These are phyloP conservation scores for Penicillium sp. DNA, from an alignment of 2,329 filamentous ascomycete species.

Conservation along the genomic window DNA sequence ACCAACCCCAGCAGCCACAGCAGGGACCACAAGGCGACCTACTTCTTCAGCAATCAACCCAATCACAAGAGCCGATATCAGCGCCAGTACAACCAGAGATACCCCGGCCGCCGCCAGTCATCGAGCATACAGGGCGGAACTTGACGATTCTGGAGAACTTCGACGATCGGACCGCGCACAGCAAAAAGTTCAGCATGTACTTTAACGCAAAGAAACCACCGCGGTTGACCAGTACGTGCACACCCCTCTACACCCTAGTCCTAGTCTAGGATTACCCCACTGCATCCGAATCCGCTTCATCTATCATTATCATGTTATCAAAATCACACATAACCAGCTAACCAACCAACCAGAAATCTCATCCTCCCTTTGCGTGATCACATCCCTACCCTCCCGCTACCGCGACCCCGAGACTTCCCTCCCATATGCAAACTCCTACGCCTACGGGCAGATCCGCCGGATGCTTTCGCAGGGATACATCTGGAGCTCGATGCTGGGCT, in stretches of 20 bases:
- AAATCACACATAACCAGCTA: not conserved
- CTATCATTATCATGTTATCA: not conserved
- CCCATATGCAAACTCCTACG: slow-evolving; percentile 77
- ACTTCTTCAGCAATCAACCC: slow-evolving; percentile 10
- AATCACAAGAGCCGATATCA: slow-evolving; percentile 24
- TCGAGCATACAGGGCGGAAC: slow-evolving; percentile 61
- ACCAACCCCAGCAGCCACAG: not conserved
- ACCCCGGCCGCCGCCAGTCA: slow-evolving; percentile 43
- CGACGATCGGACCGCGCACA: slow-evolving; percentile 60
- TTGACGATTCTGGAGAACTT: slow-evolving; percentile 66
- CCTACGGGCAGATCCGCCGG: slow-evolving; percentile 78
- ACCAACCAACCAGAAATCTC: slow-evolving; percentile 48
- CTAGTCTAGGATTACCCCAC: not conserved
- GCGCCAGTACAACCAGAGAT: slow-evolving; percentile 34
- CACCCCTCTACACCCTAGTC: not conserved
- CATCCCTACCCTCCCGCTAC: slow-evolving; percentile 79
- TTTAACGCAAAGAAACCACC: slow-evolving; percentile 59
- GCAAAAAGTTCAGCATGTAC: slow-evolving; percentile 61
- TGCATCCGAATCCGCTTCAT: no score
- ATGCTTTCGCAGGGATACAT: slow-evolving; percentile 74
- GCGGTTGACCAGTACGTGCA: slow-evolving; percentile 55
- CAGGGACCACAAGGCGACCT: not conserved
- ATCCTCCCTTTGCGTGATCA: slow-evolving; percentile 76
- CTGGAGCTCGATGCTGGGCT: slow-evolving; percentile 81
- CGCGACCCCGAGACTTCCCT: slow-evolving; percentile 84